These are phyloP conservation scores for Leptomonas pyrrhocoris DNA, from an alignment of 208 protist species.

Conservation along the genomic window DNA sequence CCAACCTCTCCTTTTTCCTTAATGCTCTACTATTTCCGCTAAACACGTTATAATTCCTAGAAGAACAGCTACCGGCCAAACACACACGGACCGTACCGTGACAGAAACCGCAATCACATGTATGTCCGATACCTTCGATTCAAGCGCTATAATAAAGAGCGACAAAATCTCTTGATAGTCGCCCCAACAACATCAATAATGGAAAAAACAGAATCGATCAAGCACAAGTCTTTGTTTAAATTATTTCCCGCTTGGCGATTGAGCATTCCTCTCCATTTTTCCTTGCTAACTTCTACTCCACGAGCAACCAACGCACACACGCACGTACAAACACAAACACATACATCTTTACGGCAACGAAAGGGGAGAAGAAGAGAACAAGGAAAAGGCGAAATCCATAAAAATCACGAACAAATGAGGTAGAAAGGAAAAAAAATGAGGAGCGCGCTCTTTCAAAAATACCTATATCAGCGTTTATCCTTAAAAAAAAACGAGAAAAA, in stretches of 20 bases:
- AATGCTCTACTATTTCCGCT: not conserved
- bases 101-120: too few species aligned
- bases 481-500: not conserved
- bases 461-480: not conserved
- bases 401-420: not conserved
- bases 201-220: too few species aligned
- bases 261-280: conserved; percentile 4
- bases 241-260: not conserved
- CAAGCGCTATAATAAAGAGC: too few species aligned
- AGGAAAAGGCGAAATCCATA: not conserved
- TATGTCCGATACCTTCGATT: too few species aligned
- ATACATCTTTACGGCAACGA: not conserved
- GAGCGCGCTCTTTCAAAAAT: not conserved
- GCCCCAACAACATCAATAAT: too few species aligned
- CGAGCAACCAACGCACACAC: too few species aligned
- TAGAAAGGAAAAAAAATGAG: conserved; percentile 1
- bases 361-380: conserved; percentile 15
- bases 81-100: too few species aligned
- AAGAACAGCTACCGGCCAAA: not conserved
- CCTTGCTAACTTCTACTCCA: conserved; percentile 6
- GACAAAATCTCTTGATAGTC: too few species aligned
- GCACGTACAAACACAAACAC: not conserved
- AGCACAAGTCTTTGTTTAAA: not conserved
- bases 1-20: too few species aligned
- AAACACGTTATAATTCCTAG: conserved; percentile 2